Conservation (phyloP, 2,329 filamentous ascomycete genomes). For the Colletotrichum navitas region DNA sequence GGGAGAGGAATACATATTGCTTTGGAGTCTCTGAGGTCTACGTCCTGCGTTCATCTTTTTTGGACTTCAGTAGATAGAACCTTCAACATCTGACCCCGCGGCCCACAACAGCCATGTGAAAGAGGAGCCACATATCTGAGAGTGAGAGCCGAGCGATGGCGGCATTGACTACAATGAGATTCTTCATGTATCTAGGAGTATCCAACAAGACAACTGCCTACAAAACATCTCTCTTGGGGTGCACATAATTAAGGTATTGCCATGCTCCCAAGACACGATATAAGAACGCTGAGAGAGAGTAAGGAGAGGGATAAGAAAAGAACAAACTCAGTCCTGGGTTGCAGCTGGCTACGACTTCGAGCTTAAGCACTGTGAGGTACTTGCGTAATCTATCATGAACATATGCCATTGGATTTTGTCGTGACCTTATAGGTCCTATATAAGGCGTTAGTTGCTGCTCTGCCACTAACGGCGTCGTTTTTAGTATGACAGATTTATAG, state of each 20-base stretch:
- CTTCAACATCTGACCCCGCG: not conserved
- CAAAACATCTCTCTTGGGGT: too few species aligned
- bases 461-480: too few species aligned
- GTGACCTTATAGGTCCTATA: too few species aligned
- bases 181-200: fast-evolving
- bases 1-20: not conserved
- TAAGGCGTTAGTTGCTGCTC: too few species aligned
- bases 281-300: not conserved
- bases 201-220: not conserved
- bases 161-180: not conserved
- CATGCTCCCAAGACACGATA: not conserved
- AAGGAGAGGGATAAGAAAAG: not conserved
- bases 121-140: not conserved
- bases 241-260: not conserved
- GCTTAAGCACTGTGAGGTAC: not conserved
- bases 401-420: too few species aligned
- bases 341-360: not conserved
- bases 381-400: too few species aligned
- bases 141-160: not conserved
- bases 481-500: too few species aligned
- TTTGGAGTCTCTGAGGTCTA: not conserved
- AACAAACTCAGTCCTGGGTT: not conserved
- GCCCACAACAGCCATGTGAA: not conserved
- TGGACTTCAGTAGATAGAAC: not conserved
- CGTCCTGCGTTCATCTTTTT: not conserved